Evolutionary conservation across 208 protist genomes (phyloP).

Genomic region (Leishmania major): DNA sequence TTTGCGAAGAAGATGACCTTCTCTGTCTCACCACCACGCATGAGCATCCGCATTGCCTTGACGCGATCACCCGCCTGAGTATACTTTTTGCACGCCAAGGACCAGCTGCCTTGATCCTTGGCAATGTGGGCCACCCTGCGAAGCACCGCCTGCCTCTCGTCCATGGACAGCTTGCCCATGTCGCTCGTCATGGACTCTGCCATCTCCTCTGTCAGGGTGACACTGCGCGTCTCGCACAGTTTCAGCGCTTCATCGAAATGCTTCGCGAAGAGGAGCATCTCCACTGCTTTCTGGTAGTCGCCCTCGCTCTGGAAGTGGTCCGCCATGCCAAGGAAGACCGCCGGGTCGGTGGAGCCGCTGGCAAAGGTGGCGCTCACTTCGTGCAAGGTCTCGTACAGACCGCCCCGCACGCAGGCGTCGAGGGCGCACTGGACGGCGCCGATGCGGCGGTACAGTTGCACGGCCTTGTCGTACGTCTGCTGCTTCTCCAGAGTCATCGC

Average conservation of each 20-base stretch:
- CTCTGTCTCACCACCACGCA: constrained; percentile 96
- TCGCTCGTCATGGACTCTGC: constrained; percentile 89
- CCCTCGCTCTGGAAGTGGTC: constrained; percentile 88
- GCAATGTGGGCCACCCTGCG: constrained; percentile 82
- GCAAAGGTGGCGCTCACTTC: constrained; percentile 92
- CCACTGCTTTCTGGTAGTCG: constrained; percentile 91
- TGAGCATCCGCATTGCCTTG: constrained; percentile 97
- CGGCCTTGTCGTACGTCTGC: constrained; percentile 89
- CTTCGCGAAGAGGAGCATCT: constrained; percentile 94
- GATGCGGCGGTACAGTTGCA: constrained; percentile 94
- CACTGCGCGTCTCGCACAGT: constrained; percentile 79
- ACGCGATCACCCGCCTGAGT: constrained; percentile 95
- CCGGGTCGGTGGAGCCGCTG: constrained; percentile 71
- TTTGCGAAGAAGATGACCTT: constrained; percentile 98
- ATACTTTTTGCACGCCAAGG: constrained; percentile 94
- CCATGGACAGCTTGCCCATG: constrained; percentile 43
- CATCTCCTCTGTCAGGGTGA: constrained; percentile 92
- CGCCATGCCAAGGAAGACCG: constrained; percentile 92
- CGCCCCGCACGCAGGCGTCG: constrained; percentile 91
- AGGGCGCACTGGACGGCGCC: constrained; percentile 91
- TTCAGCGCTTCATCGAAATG: constrained; percentile 86
- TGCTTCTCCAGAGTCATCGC: constrained; percentile 91
- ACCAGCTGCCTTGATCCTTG: constrained; percentile 92
- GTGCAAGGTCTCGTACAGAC: constrained; percentile 92
- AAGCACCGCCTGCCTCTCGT: constrained; percentile 62